These are phyloP conservation scores for Plantago major DNA, from an alignment of 257 asterid genomes.

Conservation along the genomic window DNA sequence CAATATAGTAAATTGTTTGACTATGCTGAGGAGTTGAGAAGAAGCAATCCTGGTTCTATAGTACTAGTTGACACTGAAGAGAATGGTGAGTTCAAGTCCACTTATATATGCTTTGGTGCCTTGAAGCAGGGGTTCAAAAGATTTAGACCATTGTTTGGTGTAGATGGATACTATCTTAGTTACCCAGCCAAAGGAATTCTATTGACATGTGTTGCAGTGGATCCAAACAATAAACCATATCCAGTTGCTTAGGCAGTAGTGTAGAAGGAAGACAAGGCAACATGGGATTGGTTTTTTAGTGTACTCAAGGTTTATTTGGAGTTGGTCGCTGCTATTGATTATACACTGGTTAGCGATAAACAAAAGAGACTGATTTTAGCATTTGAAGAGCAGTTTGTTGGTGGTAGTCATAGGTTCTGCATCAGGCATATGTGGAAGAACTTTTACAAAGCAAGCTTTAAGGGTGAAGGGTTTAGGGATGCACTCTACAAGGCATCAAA, in stretches of 20 bases:
- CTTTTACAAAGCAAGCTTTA: not conserved
- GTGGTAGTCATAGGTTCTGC: not conserved
- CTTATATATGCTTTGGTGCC: no score
- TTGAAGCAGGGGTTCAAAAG: no score
- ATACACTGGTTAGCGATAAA: not conserved
- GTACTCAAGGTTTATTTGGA: not conserved
- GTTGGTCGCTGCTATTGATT: not conserved
- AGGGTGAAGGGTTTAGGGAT: not conserved
- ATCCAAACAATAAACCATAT: not conserved
- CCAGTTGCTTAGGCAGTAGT: not conserved
- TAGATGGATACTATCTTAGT: no score
- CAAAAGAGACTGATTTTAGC: not conserved
- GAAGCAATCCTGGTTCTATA: no score
- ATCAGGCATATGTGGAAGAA: not conserved
- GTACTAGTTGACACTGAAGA: no score
- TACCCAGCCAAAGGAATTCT: no score
- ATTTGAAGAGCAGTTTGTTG: not conserved
- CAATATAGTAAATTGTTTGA: no score
- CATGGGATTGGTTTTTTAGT: not conserved
- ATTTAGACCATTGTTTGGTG: no score
- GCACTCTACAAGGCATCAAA: no score
- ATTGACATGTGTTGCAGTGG: not conserved
- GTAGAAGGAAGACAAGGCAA: not conserved
- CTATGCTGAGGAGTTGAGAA: no score
- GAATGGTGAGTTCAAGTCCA: no score